Base-by-base conservation (phyloP, 306 rosid genomes). In the Citrullus amarus region DNA sequence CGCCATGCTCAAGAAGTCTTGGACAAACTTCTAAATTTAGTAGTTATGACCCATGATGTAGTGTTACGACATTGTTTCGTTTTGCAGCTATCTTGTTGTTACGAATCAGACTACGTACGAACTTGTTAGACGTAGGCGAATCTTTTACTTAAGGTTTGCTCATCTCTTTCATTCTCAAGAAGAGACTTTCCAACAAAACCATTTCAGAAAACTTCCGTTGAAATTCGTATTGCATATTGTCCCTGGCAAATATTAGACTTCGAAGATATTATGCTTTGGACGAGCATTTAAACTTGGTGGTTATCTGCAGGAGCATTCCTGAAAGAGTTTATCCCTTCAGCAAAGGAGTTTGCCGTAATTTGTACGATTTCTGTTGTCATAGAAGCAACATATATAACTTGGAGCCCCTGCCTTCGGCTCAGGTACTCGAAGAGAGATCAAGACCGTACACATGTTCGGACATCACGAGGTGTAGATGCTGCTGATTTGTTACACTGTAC, bases 101-200 rank as follows among this genome's bases (percentile, higher is more conserved):
- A 96, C 98, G 53, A 96, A 96, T 81, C 98, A 96, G 86, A 96
- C 97, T 18, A 96, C 98, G 20, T 93, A 86, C 65, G 99, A 96
- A 83, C 96, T 96, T 16, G 93, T 96, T 80, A 91, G 96, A 85
- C 95, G 99, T 68, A 96, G 98, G 78, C 90, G 99, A 62, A 96
- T 96, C 84, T 70, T 86, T 41, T 93, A 92, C 83, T 90, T 96
- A 63, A 93, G 99, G 99, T 96, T 79, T 46, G 91, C 43, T 84
- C 80, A 34, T 63, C 76, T 79, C 78, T 67, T 72, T 79, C 55
- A 65, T 53, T 17, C 68, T 77, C 63, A 73, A 78, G 25, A 34
- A 5, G 2, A 20, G 13, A 32, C 56, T 43, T 74, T 72, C 5
- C 22, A 30, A 72, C n/a, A 15, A 4, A 43, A 25, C 38, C 43